Conservation (phyloP, 352 stramenopile species). For the Phytopythium vexans region DNA sequence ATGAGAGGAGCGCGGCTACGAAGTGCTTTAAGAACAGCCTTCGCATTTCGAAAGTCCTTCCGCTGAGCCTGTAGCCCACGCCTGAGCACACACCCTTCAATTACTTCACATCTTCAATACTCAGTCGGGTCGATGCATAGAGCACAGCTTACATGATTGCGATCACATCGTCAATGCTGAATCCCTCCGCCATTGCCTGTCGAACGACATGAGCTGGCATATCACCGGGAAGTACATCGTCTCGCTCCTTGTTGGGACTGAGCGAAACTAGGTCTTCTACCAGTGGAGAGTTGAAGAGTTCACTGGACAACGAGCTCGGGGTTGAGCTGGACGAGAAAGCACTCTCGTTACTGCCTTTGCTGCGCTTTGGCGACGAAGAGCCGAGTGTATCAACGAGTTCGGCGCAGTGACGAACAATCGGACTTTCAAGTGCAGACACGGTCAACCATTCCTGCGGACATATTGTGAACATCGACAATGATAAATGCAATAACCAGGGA, state of each 20-base stretch:
- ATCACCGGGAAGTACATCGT: slow-evolving; percentile 47
- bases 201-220: slow-evolving; percentile 48
- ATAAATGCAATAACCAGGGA: neutral
- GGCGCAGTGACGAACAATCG: slow-evolving; percentile 22
- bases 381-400: neutral
- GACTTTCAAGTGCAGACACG: slow-evolving; percentile 45
- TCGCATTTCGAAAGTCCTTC: slow-evolving; percentile 30
- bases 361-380: neutral
- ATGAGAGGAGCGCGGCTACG: slow-evolving; percentile 46
- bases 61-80: slow-evolving; percentile 49
- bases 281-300: slow-evolving; percentile 37
- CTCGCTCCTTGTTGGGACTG: slow-evolving; percentile 41
- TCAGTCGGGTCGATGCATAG: neutral
- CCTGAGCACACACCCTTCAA: slow-evolving; percentile 14
- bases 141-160: slow-evolving; percentile 45
- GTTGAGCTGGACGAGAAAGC: neutral
- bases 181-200: slow-evolving; percentile 48
- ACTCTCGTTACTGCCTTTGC: neutral
- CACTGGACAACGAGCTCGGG: slow-evolving; percentile 21
- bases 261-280: slow-evolving; percentile 39
- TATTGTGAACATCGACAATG: neutral
- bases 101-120: neutral
- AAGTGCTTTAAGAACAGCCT: slow-evolving; percentile 39
- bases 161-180: slow-evolving; percentile 38
- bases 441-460: slow-evolving; percentile 43